These are phyloP conservation scores for Fusarium sp. DNA, from an alignment of 2,329 filamentous ascomycete genomes.

Conservation along the genomic window DNA sequence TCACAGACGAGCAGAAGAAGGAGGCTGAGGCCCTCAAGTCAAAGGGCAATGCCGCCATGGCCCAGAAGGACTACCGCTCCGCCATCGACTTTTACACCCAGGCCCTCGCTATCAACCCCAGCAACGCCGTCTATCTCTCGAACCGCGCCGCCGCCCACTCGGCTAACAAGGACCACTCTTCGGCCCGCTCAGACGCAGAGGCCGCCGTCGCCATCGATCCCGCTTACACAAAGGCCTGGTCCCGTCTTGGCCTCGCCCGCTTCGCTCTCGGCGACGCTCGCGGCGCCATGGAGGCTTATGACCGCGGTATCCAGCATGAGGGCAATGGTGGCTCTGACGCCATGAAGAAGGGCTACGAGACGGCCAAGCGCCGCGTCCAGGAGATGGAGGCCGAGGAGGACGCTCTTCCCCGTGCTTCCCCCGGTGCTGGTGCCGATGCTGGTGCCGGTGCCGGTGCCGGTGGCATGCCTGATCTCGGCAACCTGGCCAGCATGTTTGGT, in stretches of 20 bases:
- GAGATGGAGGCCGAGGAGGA: conserved; percentile 71
- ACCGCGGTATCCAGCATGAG: conserved; percentile 91
- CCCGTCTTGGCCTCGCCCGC: conserved; percentile 86
- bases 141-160: conserved; percentile 96
- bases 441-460: conserved; percentile 58
- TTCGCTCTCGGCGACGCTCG: conserved; percentile 92
- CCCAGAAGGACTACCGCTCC: conserved; percentile 84
- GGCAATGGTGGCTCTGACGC: conserved; percentile 94
- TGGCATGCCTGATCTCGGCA: conserved; percentile 75
- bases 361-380: conserved; percentile 86
- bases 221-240: conserved; percentile 97
- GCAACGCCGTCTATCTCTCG: conserved; percentile 95
- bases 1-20: conserved; percentile 71
- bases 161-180: conserved; percentile 83
- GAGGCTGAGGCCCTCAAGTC: conserved; percentile 90
- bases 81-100: conserved; percentile 91
- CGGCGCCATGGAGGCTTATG: conserved; percentile 94
- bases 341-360: conserved; percentile 98
- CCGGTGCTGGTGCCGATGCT: conserved; percentile 63
- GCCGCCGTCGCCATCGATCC: conserved; percentile 89
- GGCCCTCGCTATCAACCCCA: conserved; percentile 81
- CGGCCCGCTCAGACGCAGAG: conserved; percentile 88
- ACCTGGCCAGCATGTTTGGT: conserved; percentile 77
- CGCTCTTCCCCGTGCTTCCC: conserved; percentile 56
- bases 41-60: conserved; percentile 94